Evolutionary conservation across 2,329 filamentous ascomycete genomes (phyloP).

Genomic region (Amesomyces nigricolor): DNA sequence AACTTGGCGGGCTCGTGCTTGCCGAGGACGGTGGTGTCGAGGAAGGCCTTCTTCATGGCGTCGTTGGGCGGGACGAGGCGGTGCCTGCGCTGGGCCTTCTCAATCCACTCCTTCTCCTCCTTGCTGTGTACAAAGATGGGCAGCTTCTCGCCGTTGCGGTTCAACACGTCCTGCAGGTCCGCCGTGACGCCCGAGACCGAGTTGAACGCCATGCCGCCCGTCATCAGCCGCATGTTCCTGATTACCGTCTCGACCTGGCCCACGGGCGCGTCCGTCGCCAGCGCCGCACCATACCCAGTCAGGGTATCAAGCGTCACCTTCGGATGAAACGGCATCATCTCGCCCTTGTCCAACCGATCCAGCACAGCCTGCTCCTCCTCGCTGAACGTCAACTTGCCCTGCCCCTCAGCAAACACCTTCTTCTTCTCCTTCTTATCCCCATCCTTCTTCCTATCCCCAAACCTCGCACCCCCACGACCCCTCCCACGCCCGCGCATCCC

Average conservation of each 20-base stretch:
- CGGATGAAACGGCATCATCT: constrained; percentile 31
- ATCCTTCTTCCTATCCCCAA: neutral
- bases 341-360: constrained; percentile 30
- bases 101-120: constrained; percentile 31
- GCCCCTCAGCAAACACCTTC: neutral
- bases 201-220: constrained; percentile 33
- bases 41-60: constrained; percentile 30
- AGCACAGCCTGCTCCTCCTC: constrained; percentile 26
- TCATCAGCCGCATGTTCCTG: constrained; percentile 37
- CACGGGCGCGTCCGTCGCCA: constrained; percentile 31
- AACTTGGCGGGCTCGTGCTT: constrained; percentile 32
- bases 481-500: neutral
- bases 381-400: constrained; percentile 18
- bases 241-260: constrained; percentile 33
- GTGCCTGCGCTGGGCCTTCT: constrained; percentile 18
- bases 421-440: neutral
- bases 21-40: constrained; percentile 36
- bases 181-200: constrained; percentile 26
- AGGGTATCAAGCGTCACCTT: constrained; percentile 31
- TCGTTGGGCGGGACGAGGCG: constrained; percentile 23
- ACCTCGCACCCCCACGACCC: neutral
- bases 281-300: constrained; percentile 34
- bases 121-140: constrained; percentile 37
- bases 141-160: constrained; percentile 24
- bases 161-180: constrained; percentile 19